Evolutionary conservation across 2,329 filamentous ascomycete genomes (phyloP).

Genomic region (Penicillium thymicola): DNA sequence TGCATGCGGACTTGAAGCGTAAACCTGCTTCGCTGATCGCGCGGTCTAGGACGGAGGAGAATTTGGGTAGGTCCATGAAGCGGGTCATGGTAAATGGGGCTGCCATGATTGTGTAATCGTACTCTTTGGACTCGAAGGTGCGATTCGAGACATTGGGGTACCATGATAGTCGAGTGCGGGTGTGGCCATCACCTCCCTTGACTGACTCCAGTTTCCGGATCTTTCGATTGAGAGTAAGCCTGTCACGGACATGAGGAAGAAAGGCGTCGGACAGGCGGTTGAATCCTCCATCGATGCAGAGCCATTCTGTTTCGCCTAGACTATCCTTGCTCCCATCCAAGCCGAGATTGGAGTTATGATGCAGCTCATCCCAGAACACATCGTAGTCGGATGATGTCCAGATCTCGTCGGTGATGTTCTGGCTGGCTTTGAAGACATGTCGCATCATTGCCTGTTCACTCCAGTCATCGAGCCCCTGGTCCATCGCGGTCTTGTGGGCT

Average conservation of each 20-base stretch:
- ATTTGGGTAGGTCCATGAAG: slow-evolving; percentile 38
- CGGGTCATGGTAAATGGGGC: slow-evolving; percentile 39
- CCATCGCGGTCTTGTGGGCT: slow-evolving; percentile 22
- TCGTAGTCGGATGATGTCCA: slow-evolving; percentile 32
- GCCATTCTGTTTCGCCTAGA: slow-evolving; percentile 28
- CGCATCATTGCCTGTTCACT: slow-evolving; percentile 29
- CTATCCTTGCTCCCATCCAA: slow-evolving; percentile 26
- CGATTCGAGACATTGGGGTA: slow-evolving; percentile 21
- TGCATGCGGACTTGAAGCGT: slow-evolving; percentile 33
- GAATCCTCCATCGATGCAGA: slow-evolving; percentile 35
- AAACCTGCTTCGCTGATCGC: slow-evolving; percentile 27
- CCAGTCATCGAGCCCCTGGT: slow-evolving; percentile 26
- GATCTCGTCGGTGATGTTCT: slow-evolving; percentile 40
- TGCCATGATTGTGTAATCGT: slow-evolving; percentile 41
- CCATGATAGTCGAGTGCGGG: slow-evolving; percentile 22
- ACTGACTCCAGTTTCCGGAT: slow-evolving; percentile 23
- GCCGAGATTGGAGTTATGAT: slow-evolving; percentile 35
- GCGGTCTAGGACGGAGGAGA: slow-evolving; percentile 29
- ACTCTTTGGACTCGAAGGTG: slow-evolving; percentile 30
- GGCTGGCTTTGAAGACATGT: slow-evolving; percentile 33
- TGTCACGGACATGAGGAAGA: slow-evolving; percentile 29
- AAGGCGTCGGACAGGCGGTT: slow-evolving; percentile 38
- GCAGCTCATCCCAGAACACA: slow-evolving; percentile 35
- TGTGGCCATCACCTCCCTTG: slow-evolving; percentile 6
- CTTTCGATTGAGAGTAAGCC: slow-evolving; percentile 23